Base-by-base conservation (phyloP, 305 asterid genomes). In the Fraxinus albicans region DNA sequence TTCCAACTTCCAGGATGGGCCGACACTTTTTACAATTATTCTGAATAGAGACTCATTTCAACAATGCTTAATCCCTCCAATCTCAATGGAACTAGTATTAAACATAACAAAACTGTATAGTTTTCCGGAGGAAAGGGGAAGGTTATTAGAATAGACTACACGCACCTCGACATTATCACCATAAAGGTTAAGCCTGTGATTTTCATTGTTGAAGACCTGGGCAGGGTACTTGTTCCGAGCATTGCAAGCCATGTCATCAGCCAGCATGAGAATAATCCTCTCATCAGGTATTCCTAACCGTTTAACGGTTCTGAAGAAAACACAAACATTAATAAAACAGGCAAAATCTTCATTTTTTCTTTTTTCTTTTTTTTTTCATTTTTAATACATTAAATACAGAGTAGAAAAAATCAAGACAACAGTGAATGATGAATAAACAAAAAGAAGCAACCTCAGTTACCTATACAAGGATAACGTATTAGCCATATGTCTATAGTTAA, bases 191-290 rank as follows among this genome's bases (percentile, higher is more conserved):
- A 95, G 97, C 80, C 85, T 93, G 86, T 95, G 98, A 86, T 96
- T 93, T 88, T 96, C 97, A 87, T 93, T 93, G 88, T 96, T 96
- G 91, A 96, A 96, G 88, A 96, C 99, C 87, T 93, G 98, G 44
- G 99, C 98, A 82, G 98, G 99, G 83, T 92, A 96, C 91, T 93
- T 96, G 85, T 96, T 96, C 80, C 98, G 93, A 73, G 99, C 88
- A 88, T 96, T 96, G 90, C 99, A 96, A 75, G 98, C 99, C 98
- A 96, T 96, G 87, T 96, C 98, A 88, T 96, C 98, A 80, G 97
- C 98, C 92, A 95, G 87, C 98, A 95, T 96, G 65, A 96, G 92
- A 83, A 96, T 95, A 80, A 95, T 96, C 88, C 98, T 95, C 91
- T 96, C 98, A 70, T 96, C 98, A 27, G 98, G 98, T 85, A 96